Evolutionary conservation across 495 filamentous ascomycete species (phyloP).

Genomic region (Friedmanniomyces simplex): DNA sequence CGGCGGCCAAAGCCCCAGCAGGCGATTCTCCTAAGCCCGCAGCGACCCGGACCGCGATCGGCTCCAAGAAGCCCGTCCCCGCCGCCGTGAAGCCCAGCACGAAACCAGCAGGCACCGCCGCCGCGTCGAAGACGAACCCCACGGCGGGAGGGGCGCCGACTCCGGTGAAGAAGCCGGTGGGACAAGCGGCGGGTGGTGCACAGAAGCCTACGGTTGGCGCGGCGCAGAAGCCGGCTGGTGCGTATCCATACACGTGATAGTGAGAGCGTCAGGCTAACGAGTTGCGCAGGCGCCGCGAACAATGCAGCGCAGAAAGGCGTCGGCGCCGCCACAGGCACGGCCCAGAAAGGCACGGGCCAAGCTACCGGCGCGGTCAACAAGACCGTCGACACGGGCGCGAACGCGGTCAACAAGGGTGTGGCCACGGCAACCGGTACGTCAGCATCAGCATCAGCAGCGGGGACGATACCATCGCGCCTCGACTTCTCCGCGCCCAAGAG

Average conservation of each 20-base stretch:
- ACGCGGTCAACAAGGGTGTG: slow-evolving; percentile 13
- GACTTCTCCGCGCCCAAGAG: slow-evolving; percentile 8
- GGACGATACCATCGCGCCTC: slow-evolving; percentile 9
- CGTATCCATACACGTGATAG: background rate
- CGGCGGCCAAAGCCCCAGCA: background rate
- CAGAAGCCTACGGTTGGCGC: slow-evolving; percentile 2
- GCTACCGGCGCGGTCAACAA: slow-evolving; percentile 18
- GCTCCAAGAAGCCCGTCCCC: slow-evolving; percentile 4
- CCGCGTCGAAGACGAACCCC: no score
- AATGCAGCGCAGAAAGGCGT: background rate
- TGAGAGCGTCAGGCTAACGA: background rate
- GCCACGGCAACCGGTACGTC: slow-evolving; percentile 14
- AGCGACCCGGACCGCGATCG: background rate
- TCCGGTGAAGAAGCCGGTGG: slow-evolving; percentile 11
- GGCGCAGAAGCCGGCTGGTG: slow-evolving; percentile 16
- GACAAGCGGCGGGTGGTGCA: background rate
- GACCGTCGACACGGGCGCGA: slow-evolving; percentile 8
- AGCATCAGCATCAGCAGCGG: background rate
- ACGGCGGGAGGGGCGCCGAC: background rate
- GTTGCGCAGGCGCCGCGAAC: background rate
- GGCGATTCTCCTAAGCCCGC: background rate
- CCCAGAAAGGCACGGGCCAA: slow-evolving; percentile 9
- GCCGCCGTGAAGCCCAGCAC: background rate
- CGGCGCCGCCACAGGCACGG: slow-evolving; percentile 1
- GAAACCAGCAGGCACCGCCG: background rate